Evolutionary conservation across 768 basidiomycete genomes (phyloP).

Genomic region (Pholiota microspora): DNA sequence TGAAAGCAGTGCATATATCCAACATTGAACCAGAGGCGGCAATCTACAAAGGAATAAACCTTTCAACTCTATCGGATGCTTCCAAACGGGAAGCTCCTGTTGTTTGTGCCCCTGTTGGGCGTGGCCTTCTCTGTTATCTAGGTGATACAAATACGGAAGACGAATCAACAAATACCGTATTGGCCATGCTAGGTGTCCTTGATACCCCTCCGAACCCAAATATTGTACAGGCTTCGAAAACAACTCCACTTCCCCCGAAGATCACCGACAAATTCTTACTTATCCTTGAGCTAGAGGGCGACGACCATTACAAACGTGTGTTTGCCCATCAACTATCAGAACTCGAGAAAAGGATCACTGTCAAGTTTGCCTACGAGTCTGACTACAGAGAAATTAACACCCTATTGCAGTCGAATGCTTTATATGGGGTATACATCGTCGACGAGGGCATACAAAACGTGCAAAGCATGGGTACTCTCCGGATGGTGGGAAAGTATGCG

Average conservation of each 20-base stretch:
- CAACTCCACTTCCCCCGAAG: background rate
- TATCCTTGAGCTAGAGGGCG: background rate
- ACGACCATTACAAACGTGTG: background rate
- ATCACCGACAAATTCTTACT: constrained; percentile 2
- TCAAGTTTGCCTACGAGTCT: constrained; percentile 15
- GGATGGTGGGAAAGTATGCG: constrained; percentile 23
- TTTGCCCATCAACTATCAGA: constrained; percentile 10
- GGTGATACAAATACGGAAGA: constrained; percentile 43
- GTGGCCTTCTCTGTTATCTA: constrained; percentile 36
- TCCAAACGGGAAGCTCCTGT: constrained; percentile 28
- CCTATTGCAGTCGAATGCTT: constrained; percentile 22
- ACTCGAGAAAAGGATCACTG: constrained; percentile 15
- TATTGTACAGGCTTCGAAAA: background rate
- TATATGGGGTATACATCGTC: constrained; percentile 28
- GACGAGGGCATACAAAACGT: constrained; percentile 18
- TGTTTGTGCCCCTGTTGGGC: constrained; percentile 27
- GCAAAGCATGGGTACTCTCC: constrained; percentile 19
- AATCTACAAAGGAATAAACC: constrained; percentile 28
- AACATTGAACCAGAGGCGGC: constrained; percentile 27
- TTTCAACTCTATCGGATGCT: constrained; percentile 22
- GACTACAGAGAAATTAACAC: constrained; percentile 7
- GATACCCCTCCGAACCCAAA: constrained; percentile 11
- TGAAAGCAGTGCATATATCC: constrained; percentile 39
- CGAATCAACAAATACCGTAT: constrained; percentile 29
- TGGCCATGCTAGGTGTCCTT: constrained; percentile 37